Percentiles rank a stretch among this genome's conserved stretches.
Conservation (phyloP, 2,329 filamentous ascomycete species). For the Aureobasidium subglaciale region DNA sequence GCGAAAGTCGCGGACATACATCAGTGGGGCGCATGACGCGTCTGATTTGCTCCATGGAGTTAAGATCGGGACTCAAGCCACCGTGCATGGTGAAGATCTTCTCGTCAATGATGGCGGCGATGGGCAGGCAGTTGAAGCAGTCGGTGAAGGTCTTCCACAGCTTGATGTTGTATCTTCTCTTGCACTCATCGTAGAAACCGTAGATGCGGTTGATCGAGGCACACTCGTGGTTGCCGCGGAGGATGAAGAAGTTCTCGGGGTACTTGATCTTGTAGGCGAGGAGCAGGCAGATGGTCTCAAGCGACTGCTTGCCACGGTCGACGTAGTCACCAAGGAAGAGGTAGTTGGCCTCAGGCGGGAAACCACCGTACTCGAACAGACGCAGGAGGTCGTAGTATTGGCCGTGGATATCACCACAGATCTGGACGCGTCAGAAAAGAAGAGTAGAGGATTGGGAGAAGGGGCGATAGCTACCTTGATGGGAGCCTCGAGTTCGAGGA, state of each 20-base stretch:
- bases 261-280: constrained; percentile 99
- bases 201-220: constrained; percentile 99
- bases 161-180: constrained; percentile 98
- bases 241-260: constrained; percentile 98
- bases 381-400: constrained; percentile 98
- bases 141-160: constrained; percentile 99
- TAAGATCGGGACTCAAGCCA: constrained; percentile 90
- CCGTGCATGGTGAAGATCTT: constrained; percentile 99
- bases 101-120: constrained; percentile 97
- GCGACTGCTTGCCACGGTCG: constrained; percentile 96
- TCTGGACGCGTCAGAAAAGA: constrained; percentile 48
- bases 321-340: constrained; percentile 99
- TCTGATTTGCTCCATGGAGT: constrained; percentile 99
- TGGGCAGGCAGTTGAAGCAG: constrained; percentile 98
- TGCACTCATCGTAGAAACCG: constrained; percentile 99
- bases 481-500: constrained; percentile 93
- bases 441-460: not conserved
- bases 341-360: constrained; percentile 98
- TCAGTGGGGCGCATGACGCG: constrained; percentile 98
- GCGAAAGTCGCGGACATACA: constrained; percentile 53
- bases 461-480: constrained; percentile 68
- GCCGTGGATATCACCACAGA: constrained; percentile 97
- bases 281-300: constrained; percentile 95
- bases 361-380: constrained; percentile 96
- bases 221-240: constrained; percentile 98